These are phyloP conservation scores for Globisporangium barbulae DNA, from an alignment of 352 stramenopile genomes.

Conservation along the genomic window DNA sequence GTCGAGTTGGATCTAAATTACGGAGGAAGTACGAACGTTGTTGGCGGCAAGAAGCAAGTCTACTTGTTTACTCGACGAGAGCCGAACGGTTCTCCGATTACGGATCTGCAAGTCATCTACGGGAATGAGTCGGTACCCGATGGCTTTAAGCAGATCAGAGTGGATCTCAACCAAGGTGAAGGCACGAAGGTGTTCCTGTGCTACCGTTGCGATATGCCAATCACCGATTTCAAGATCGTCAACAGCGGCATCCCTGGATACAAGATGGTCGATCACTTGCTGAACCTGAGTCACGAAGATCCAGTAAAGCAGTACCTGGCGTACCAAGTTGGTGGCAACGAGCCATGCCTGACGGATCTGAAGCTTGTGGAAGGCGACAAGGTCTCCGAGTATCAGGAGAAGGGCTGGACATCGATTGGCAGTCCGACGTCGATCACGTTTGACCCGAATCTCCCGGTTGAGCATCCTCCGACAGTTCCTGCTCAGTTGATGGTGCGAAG, in stretches of 20 bases:
- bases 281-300: slow-evolving; percentile 72
- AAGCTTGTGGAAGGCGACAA: slow-evolving; percentile 52
- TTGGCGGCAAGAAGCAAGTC: slow-evolving; percentile 79
- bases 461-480: slow-evolving; percentile 11
- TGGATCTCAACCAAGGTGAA: slow-evolving; percentile 86
- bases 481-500: slow-evolving; percentile 68
- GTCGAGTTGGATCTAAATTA: slow-evolving; percentile 83
- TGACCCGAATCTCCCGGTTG: slow-evolving; percentile 8
- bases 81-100: slow-evolving; percentile 78
- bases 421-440: slow-evolving; percentile 43
- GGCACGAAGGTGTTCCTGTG: slow-evolving; percentile 82
- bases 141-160: slow-evolving; percentile 82
- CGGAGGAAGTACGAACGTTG: slow-evolving; percentile 40
- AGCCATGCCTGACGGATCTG: slow-evolving; percentile 77
- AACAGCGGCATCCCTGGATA: slow-evolving; percentile 82
- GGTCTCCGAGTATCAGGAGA: slow-evolving; percentile 36
- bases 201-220: slow-evolving; percentile 87
- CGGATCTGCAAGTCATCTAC: slow-evolving; percentile 79
- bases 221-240: slow-evolving; percentile 86
- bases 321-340: slow-evolving; percentile 79
- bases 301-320: slow-evolving; percentile 75
- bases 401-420: slow-evolving; percentile 73
- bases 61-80: slow-evolving; percentile 80
- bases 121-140: slow-evolving; percentile 78
- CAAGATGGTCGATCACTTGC: slow-evolving; percentile 73